Conservation (phyloP, 768 basidiomycete species). For the Daedaleopsis nitida region DNA sequence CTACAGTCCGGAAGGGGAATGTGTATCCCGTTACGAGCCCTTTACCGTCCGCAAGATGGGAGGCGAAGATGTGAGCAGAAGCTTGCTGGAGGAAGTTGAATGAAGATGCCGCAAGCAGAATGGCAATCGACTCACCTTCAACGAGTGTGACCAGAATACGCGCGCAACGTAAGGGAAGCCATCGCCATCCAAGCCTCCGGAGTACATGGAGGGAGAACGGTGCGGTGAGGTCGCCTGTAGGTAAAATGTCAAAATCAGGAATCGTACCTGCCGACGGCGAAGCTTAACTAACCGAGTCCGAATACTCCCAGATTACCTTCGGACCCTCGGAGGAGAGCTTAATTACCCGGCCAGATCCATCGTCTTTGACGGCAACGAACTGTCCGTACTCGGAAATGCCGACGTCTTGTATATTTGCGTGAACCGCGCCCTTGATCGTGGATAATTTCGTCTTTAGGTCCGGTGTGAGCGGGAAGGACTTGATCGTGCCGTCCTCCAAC, state of each 20-base stretch:
- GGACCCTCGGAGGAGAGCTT: conserved; percentile 47
- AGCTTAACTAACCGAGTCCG: conserved; percentile 48
- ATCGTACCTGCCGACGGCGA: not conserved
- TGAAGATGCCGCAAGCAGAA: not conserved
- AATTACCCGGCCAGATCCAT: conserved; percentile 61
- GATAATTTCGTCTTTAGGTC: conserved; percentile 50
- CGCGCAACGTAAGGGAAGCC: conserved; percentile 60
- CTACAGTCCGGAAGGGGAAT: conserved; percentile 65
- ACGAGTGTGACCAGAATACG: conserved; percentile 63
- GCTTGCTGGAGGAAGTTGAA: conserved; percentile 45
- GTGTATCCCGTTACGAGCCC: conserved; percentile 52
- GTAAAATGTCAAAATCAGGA: conserved; percentile 10
- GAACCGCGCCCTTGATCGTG: conserved; percentile 45
- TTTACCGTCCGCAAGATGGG: conserved; percentile 47
- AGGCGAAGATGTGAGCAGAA: conserved; percentile 53
- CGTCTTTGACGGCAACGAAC: conserved; percentile 58
- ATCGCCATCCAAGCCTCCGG: conserved; percentile 53
- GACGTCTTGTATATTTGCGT: conserved; percentile 60
- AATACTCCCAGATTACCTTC: conserved; percentile 55
- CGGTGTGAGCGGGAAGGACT: conserved; percentile 53
- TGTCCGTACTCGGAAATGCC: conserved; percentile 57
- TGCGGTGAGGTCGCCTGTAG: conserved; percentile 43
- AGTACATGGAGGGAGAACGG: conserved; percentile 53
- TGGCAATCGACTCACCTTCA: conserved; percentile 46
- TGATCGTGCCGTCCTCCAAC: conserved; percentile 54